phyloP scores from a whole-genome alignment of 2,329 filamentous ascomycete genomes.

The Xylariaceae sp. region DNA sequence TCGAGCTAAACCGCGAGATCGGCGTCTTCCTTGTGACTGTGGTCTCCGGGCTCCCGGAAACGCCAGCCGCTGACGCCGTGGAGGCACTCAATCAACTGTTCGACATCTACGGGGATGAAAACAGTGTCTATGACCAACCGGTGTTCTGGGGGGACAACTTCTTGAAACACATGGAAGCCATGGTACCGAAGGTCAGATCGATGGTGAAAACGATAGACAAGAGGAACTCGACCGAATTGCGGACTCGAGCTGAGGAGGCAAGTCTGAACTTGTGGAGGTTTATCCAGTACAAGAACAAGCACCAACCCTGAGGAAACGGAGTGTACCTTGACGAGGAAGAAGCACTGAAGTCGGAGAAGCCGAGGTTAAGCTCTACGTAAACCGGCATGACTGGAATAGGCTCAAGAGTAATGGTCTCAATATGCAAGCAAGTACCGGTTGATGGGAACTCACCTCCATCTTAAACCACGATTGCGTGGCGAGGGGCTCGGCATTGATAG shows the following conservation, averaged over 20 bases:
- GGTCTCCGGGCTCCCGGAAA: conserved; percentile 47
- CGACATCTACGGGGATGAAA: conserved; percentile 63
- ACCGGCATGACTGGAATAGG: not conserved
- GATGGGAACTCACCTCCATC: conserved; percentile 12
- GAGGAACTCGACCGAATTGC: conserved; percentile 52
- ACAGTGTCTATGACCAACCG: conserved; percentile 52
- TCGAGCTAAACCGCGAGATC: conserved; percentile 56
- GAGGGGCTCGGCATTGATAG: conserved; percentile 5
- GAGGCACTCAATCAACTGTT: conserved; percentile 65
- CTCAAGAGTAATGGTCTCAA: not conserved
- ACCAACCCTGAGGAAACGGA: conserved; percentile 34
- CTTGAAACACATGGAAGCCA: conserved; percentile 53
- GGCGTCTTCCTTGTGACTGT: conserved; percentile 59
- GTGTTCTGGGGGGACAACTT: conserved; percentile 64
- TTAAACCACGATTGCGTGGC: conserved; percentile 5
- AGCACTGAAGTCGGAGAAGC: too few relatives aligned
- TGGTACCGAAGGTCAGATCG: conserved; percentile 49
- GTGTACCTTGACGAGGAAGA: too few relatives aligned
- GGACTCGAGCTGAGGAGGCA: conserved; percentile 57
- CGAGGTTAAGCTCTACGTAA: too few relatives aligned
- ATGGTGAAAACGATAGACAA: conserved; percentile 61
- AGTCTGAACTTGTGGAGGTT: conserved; percentile 59
- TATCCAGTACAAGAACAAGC: conserved; percentile 61
- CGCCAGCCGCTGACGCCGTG: conserved; percentile 54
- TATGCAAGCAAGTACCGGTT: conserved; percentile 1